A percentile compares a stretch with the other conserved stretches of the same genome.
phyloP scores from a whole-genome alignment of 139 green algal genomes.

The Raphidocelis subcapitata region DNA sequence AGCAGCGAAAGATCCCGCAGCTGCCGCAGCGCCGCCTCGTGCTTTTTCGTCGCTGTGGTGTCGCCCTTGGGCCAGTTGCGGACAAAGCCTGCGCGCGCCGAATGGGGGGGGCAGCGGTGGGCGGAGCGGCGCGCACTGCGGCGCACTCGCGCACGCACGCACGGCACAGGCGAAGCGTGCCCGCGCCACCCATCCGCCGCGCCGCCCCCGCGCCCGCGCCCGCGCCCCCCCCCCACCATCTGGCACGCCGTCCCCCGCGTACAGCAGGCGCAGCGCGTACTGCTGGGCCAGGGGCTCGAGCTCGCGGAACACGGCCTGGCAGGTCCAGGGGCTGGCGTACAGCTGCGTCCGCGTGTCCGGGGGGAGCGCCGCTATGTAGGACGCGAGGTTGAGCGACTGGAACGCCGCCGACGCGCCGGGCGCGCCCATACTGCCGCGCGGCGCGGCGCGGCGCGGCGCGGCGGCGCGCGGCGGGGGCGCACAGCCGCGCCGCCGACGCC shows the following conservation, averaged over 20 bases:
- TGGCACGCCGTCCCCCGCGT: conserved; percentile 40
- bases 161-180: no score
- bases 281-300: conserved; percentile 66
- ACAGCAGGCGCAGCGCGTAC: conserved; percentile 69
- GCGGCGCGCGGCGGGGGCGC: no score
- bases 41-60: not conserved
- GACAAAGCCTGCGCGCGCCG: no score
- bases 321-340: conserved; percentile 65
- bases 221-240: not conserved
- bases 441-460: no score
- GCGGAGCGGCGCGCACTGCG: no score
- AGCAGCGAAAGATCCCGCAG: conserved; percentile 13
- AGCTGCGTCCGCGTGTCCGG: conserved; percentile 38
- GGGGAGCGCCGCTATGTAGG: conserved; percentile 23
- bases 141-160: no score
- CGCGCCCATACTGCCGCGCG: no score
- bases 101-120: no score
- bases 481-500: no score
- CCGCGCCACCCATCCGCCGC: no score
- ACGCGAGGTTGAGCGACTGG: conserved; percentile 15
- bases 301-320: conserved; percentile 72
- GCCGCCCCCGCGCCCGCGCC: not conserved
- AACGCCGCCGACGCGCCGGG: no score
- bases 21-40: not conserved
- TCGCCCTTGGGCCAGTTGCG: no score